These are phyloP conservation scores for Didymella pinodella DNA, from an alignment of 2,329 filamentous ascomycete genomes.

Conservation along the genomic window DNA sequence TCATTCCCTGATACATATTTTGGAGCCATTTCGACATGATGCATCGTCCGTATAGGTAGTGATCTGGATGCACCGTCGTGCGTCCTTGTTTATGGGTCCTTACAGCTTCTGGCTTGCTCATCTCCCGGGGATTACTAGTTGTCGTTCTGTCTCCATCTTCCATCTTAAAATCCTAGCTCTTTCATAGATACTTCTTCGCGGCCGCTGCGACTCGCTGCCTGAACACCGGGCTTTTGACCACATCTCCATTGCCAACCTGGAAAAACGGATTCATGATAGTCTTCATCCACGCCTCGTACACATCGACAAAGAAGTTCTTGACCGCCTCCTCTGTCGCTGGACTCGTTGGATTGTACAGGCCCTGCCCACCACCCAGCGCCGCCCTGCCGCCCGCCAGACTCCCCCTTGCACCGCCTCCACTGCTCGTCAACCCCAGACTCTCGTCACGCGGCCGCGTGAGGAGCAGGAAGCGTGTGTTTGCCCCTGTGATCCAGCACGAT, in stretches of 20 bases:
- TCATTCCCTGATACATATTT: not conserved
- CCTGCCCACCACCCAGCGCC: conserved; percentile 33
- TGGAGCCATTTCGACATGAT: not conserved
- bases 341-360: conserved; percentile 79
- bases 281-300: conserved; percentile 97
- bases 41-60: not conserved
- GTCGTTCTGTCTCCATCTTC: not conserved
- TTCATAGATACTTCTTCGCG: conserved; percentile 87
- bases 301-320: conserved; percentile 90
- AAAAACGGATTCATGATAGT: conserved; percentile 98
- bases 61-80: not conserved
- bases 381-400: conserved; percentile 44
- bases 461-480: conserved; percentile 92
- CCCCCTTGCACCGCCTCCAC: conserved; percentile 35
- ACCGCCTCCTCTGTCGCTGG: conserved; percentile 95
- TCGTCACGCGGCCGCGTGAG: conserved; percentile 77
- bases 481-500: conserved; percentile 91
- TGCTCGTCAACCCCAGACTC: conserved; percentile 35
- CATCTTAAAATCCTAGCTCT: not conserved
- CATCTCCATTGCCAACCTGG: conserved; percentile 80
- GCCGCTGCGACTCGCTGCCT: conserved; percentile 81
- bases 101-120: not conserved
- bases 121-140: not conserved
- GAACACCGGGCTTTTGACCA: conserved; percentile 87
- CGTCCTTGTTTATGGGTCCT: not conserved